phyloP scores from a whole-genome alignment of 83 land plant genomes.

The Picea abies region DNA sequence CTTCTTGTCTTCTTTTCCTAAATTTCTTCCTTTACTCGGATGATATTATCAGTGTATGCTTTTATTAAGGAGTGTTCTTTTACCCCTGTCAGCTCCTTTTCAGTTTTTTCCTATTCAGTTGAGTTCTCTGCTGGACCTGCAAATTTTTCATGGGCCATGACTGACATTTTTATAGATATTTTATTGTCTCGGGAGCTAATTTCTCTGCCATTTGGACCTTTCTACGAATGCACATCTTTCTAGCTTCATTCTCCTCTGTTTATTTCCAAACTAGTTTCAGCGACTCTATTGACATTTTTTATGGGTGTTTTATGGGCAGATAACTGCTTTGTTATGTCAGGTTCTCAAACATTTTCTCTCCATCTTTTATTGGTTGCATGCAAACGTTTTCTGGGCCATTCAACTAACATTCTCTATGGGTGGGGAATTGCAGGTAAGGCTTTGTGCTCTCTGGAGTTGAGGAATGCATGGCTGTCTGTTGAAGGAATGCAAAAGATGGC shows the following conservation, averaged over 20 bases:
- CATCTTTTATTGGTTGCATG: neutral
- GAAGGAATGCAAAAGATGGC: conserved; percentile 35
- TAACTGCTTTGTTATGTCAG: neutral
- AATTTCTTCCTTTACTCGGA: too few relatives aligned
- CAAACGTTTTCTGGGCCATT: neutral
- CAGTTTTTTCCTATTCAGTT: too few relatives aligned
- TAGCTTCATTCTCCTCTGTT: neutral
- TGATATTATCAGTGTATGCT: too few relatives aligned
- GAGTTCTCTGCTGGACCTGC: too few relatives aligned
- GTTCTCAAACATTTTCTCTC: neutral
- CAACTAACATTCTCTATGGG: neutral
- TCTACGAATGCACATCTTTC: too few relatives aligned
- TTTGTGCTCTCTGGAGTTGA: conserved; percentile 32
- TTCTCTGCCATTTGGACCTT: too few relatives aligned
- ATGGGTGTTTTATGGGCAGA: neutral
- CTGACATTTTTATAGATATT: too few relatives aligned
- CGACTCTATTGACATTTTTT: neutral
- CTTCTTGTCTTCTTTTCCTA: too few relatives aligned
- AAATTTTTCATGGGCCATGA: too few relatives aligned
- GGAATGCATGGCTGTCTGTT: conserved; percentile 57
- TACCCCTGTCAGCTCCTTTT: too few relatives aligned
- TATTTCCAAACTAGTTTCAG: neutral
- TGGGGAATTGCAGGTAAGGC: conserved; percentile 1
- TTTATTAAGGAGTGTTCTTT: too few relatives aligned
- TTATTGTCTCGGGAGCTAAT: too few relatives aligned